phyloP scores from a whole-genome alignment of 2,329 filamentous ascomycete genomes.

The Dothideomycetidae sp. region DNA sequence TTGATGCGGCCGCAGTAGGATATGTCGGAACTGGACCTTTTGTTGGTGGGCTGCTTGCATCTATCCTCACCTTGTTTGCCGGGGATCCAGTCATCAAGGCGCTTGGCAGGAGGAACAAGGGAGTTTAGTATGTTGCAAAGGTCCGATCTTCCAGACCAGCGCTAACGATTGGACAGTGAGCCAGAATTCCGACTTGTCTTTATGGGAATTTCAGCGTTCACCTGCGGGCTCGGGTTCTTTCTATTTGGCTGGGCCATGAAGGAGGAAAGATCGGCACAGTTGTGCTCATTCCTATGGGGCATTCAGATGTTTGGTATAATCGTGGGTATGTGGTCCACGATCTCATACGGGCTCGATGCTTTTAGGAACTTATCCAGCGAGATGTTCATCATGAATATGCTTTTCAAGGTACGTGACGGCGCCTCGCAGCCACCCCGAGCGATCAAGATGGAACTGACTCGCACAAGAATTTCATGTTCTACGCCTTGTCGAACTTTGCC shows the following conservation, averaged over 20 bases:
- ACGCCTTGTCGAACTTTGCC: slow-evolving; percentile 18
- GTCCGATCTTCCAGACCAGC: neutral
- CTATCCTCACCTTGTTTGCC: slow-evolving; percentile 8
- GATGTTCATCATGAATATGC: slow-evolving; percentile 21
- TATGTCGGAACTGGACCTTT: slow-evolving; percentile 15
- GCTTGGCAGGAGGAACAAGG: slow-evolving; percentile 13
- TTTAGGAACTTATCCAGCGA: slow-evolving; percentile 18
- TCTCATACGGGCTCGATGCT: slow-evolving; percentile 18
- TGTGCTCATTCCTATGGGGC: slow-evolving; percentile 20
- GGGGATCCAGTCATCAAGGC: slow-evolving; percentile 14
- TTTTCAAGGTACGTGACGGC: slow-evolving; percentile 15
- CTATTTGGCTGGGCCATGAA: slow-evolving; percentile 17
- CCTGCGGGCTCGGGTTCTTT: slow-evolving; percentile 18
- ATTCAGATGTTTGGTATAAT: slow-evolving; percentile 19
- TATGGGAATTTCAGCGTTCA: slow-evolving; percentile 11
- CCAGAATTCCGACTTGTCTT: slow-evolving; percentile 20
- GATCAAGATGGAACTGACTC: neutral
- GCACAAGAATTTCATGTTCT: slow-evolving; percentile 21
- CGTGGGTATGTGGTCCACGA: slow-evolving; percentile 17
- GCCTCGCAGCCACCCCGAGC: neutral
- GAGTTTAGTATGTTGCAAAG: slow-evolving; percentile 8
- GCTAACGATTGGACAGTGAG: slow-evolving; percentile 12
- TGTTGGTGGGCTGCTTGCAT: slow-evolving; percentile 13
- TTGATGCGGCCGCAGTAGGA: slow-evolving; percentile 13
- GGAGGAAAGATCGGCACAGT: slow-evolving; percentile 13